Percentiles rank a stretch among this genome's conserved stretches.
Evolutionary conservation across 805 yeast species (phyloP).

Genomic region (Scheffersomyces stipitis): DNA sequence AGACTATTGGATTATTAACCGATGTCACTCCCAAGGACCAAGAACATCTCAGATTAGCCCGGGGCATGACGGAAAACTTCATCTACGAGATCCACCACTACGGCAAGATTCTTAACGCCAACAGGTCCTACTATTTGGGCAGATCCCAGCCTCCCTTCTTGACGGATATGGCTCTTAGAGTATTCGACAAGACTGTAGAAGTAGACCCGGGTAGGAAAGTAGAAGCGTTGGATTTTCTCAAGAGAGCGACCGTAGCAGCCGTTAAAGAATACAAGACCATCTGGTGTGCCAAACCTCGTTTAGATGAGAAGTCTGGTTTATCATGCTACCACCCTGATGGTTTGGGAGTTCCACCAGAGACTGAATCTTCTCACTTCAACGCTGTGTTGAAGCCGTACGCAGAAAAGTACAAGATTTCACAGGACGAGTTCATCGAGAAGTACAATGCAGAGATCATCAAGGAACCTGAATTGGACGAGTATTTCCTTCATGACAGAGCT

Average conservation of each 20-base stretch:
- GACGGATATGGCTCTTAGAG: slow-evolving; percentile 83
- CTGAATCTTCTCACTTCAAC: slow-evolving; percentile 86
- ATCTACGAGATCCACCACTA: slow-evolving; percentile 86
- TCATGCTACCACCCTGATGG: slow-evolving; percentile 92
- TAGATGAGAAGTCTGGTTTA: slow-evolving; percentile 70
- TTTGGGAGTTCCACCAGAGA: slow-evolving; percentile 93
- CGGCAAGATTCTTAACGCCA: slow-evolving; percentile 92
- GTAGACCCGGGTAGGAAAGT: slow-evolving; percentile 33
- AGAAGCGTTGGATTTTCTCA: slow-evolving; percentile 58
- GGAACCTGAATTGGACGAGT: slow-evolving; percentile 85
- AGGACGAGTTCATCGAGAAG: slow-evolving; percentile 58
- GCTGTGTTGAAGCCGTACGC: slow-evolving; percentile 69
- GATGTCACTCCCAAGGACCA: slow-evolving; percentile 35
- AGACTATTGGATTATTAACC: slow-evolving; percentile 74
- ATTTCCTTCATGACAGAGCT: slow-evolving; percentile 88
- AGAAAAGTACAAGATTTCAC: slow-evolving; percentile 54
- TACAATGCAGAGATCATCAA: slow-evolving; percentile 66
- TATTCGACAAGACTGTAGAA: slow-evolving; percentile 58
- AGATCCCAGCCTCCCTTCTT: slow-evolving; percentile 96
- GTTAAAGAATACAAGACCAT: slow-evolving; percentile 81
- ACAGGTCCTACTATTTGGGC: slow-evolving; percentile 84
- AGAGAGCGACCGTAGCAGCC: slow-evolving; percentile 70
- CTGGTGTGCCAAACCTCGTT: slow-evolving; percentile 76
- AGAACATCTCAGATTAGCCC: slow-evolving; percentile 64
- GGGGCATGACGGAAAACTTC: slow-evolving; percentile 90